These are phyloP conservation scores for Lachnellula arida DNA, from an alignment of 2,329 filamentous ascomycete species.

Conservation along the genomic window DNA sequence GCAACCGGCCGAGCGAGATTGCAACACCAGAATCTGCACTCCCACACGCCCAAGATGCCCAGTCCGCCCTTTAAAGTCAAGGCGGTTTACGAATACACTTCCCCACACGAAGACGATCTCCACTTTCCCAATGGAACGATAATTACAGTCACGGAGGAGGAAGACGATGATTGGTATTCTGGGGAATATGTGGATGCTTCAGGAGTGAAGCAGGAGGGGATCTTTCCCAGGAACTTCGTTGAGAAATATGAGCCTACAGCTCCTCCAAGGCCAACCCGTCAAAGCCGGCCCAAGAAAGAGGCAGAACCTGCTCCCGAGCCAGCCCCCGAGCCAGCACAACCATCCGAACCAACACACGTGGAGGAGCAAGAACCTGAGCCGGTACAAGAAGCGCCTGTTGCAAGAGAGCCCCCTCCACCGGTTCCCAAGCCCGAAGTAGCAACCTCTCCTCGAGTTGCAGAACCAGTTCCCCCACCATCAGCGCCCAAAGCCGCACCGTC, in stretches of 20 bases:
- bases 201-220: constrained; percentile 73
- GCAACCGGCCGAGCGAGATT: constrained; percentile 17
- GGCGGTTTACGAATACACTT: constrained; percentile 91
- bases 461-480: constrained; percentile 30
- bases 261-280: constrained; percentile 76
- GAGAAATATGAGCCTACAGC: constrained; percentile 91
- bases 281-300: constrained; percentile 59
- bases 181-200: constrained; percentile 78
- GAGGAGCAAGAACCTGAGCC: constrained; percentile 37
- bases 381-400: constrained; percentile 31
- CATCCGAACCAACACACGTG: constrained; percentile 30
- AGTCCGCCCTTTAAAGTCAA: constrained; percentile 82
- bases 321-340: constrained; percentile 30
- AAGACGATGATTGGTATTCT: constrained; percentile 90
- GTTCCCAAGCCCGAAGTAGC: constrained; percentile 34
- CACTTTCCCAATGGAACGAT: constrained; percentile 80
- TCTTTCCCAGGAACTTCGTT: constrained; percentile 96
- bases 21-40: constrained; percentile 26
- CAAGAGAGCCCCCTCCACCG: constrained; percentile 32
- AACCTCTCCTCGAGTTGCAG: constrained; percentile 32
- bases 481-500: constrained; percentile 24
- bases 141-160: constrained; percentile 88
- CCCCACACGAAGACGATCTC: constrained; percentile 91
- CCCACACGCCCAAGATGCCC: constrained; percentile 54
- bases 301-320: constrained; percentile 34